Conservation (phyloP, 192 early-diverging fungal species). For the Umbelopsis vinacea region DNA sequence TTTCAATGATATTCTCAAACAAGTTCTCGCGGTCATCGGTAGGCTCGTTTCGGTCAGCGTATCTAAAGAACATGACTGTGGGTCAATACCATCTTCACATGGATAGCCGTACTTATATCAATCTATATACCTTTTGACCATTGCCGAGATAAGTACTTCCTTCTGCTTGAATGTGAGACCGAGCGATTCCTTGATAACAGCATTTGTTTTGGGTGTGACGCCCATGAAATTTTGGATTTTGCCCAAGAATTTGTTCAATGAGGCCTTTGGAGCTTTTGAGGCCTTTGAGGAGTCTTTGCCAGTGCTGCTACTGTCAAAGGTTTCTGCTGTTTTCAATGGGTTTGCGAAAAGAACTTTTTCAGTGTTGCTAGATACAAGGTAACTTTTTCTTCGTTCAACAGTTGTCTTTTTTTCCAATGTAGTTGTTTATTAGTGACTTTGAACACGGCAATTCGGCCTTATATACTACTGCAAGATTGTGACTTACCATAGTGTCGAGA, state of each 20-base stretch:
- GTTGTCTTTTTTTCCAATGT: background rate
- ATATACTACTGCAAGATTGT: background rate
- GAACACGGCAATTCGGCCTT: background rate
- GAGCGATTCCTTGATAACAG: slow-evolving; percentile 17
- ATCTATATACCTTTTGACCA: slow-evolving; percentile 22
- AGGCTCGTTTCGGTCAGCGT: slow-evolving; percentile 15
- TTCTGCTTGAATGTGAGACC: slow-evolving; percentile 20
- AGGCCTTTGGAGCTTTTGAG: background rate
- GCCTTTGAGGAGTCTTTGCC: no score
- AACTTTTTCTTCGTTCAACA: no score
- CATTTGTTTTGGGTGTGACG: slow-evolving; percentile 6
- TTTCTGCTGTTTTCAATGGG: background rate
- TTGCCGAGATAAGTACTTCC: background rate
- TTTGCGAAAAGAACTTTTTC: background rate
- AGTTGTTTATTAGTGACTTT: background rate
- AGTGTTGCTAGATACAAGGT: background rate
- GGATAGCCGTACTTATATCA: background rate
- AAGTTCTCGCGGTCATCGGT: slow-evolving; percentile 27
- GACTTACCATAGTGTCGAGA: slow-evolving; percentile 1
- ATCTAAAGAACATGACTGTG: background rate
- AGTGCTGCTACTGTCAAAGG: background rate
- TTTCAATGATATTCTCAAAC: slow-evolving; percentile 24
- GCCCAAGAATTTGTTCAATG: background rate
- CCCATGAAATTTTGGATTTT: background rate
- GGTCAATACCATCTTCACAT: background rate